Percentiles rank a stretch among this genome's conserved stretches.
Conservation (phyloP, 495 filamentous ascomycete species). For the Lasiosphaeria miniovina region DNA sequence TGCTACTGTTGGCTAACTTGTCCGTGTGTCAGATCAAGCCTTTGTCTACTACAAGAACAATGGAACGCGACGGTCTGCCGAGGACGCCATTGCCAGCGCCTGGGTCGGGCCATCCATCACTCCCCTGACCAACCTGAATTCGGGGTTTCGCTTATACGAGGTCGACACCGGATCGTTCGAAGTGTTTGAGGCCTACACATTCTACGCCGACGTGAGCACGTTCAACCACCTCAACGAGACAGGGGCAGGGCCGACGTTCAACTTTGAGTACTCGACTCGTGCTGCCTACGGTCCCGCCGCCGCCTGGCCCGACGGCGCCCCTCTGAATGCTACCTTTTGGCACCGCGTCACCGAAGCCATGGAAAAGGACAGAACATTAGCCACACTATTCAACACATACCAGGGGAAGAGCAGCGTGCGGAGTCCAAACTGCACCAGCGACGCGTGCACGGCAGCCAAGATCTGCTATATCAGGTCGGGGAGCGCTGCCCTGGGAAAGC, state of each 20-base stretch:
- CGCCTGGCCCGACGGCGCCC: constrained; percentile 45
- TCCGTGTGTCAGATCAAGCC: constrained; percentile 30
- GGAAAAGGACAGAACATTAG: constrained; percentile 49
- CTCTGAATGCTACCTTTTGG: constrained; percentile 59
- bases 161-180: constrained; percentile 54
- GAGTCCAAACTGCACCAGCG: constrained; percentile 51
- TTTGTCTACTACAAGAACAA: constrained; percentile 54
- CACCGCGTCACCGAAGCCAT: constrained; percentile 57
- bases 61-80: constrained; percentile 37
- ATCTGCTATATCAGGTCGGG: constrained; percentile 61
- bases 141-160: constrained; percentile 53
- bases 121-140: constrained; percentile 54
- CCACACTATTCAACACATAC: constrained; percentile 49
- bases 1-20: not conserved
- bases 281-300: constrained; percentile 47
- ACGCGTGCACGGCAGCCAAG: constrained; percentile 51
- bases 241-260: constrained; percentile 40
- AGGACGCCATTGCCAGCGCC: constrained; percentile 42
- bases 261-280: constrained; percentile 57
- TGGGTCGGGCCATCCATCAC: constrained; percentile 55
- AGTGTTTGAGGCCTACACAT: constrained; percentile 52
- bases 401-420: constrained; percentile 52
- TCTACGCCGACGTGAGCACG: constrained; percentile 48
- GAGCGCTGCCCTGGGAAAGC: constrained; percentile 47
- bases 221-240: constrained; percentile 33